Evolutionary conservation across 495 filamentous ascomycete genomes (phyloP).

Genomic region (Podospora bellae-mahoneyi): DNA sequence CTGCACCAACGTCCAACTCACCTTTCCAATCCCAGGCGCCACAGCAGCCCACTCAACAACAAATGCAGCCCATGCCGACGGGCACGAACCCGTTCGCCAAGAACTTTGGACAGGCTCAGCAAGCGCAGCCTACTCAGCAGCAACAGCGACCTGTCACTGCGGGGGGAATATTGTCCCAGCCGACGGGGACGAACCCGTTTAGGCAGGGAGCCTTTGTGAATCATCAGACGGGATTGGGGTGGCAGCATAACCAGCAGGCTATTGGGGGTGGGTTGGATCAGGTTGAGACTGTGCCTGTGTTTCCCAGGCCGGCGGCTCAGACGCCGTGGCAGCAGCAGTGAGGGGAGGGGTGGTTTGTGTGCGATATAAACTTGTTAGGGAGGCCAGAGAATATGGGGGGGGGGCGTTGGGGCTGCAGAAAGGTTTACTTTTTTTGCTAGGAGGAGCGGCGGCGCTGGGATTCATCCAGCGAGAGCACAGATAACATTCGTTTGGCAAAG

Average conservation of each 20-base stretch:
- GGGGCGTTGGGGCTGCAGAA: no score
- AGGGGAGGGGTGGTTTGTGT: conserved; percentile 7
- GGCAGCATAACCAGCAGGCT: conserved; percentile 73
- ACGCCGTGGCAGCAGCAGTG: conserved; percentile 56
- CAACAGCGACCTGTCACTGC: conserved; percentile 45
- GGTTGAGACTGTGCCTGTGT: conserved; percentile 75
- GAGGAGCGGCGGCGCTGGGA: no score
- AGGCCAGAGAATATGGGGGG: no score
- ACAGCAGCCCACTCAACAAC: conserved; percentile 33
- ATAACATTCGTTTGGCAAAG: conserved; percentile 18
- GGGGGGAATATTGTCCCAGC: conserved; percentile 52
- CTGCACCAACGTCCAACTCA: conserved; percentile 44
- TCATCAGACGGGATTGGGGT: conserved; percentile 78
- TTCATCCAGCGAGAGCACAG: background rate
- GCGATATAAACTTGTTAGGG: background rate
- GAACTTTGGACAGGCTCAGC: conserved; percentile 40
- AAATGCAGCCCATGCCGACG: conserved; percentile 59
- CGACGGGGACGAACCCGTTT: conserved; percentile 94
- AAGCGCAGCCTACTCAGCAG: conserved; percentile 25
- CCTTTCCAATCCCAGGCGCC: conserved; percentile 50
- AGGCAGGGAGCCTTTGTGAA: conserved; percentile 83
- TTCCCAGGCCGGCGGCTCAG: conserved; percentile 69
- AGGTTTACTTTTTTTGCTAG: no score
- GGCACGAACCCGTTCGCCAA: conserved; percentile 72
- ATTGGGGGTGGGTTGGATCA: conserved; percentile 86